These are phyloP conservation scores for Polyplosphaeria fusca DNA, from an alignment of 495 filamentous ascomycete genomes.

Conservation along the genomic window DNA sequence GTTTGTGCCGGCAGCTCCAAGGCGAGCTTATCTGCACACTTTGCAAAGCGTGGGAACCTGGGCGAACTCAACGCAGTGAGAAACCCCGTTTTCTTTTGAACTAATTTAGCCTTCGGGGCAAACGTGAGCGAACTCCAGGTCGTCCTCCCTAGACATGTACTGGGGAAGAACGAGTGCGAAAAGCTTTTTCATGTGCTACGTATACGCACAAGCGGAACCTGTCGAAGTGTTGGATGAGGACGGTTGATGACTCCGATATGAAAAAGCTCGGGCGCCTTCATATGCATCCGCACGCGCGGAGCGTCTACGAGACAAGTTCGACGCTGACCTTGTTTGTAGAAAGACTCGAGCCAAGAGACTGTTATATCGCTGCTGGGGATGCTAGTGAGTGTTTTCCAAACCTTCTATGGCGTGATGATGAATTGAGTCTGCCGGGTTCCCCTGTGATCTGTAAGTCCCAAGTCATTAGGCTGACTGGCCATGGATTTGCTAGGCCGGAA, in stretches of 20 bases:
- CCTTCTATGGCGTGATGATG: neutral
- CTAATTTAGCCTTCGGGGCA: no score
- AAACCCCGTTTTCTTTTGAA: no score
- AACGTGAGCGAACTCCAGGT: no score
- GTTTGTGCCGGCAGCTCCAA: constrained; percentile 88
- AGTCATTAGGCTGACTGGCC: constrained; percentile 19
- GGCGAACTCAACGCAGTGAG: constrained; percentile 86
- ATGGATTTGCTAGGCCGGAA: constrained; percentile 58
- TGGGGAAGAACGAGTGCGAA: no score
- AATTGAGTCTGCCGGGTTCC: neutral
- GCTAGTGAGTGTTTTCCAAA: constrained; percentile 55
- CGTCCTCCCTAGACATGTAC: no score
- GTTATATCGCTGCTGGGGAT: constrained; percentile 87
- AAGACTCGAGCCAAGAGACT: constrained; percentile 96
- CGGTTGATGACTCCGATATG: neutral
- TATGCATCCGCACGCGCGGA: constrained; percentile 10
- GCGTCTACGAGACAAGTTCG: constrained; percentile 12
- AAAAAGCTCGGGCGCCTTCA: neutral
- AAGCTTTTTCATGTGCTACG: no score
- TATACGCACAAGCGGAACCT: no score
- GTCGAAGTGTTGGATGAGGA: no score
- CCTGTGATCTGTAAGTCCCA: neutral
- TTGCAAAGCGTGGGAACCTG: constrained; percentile 82
- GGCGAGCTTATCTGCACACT: constrained; percentile 87
- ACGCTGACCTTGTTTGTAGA: constrained; percentile 44